Conservation (phyloP, 768 basidiomycete genomes). For the Collybiopsis luxurians region DNA sequence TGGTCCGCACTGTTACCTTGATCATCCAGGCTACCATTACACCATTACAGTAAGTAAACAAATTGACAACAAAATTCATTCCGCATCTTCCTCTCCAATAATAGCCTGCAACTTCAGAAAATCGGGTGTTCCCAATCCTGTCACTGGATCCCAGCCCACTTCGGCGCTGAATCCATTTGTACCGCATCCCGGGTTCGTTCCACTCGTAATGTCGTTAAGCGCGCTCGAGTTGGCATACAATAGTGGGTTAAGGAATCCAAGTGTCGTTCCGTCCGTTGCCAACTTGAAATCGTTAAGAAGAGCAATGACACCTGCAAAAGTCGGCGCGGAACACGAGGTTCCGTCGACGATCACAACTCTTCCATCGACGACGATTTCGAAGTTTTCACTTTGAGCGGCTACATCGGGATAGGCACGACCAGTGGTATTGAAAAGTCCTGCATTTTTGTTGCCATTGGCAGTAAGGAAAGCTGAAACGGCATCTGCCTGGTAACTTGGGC, state of each 20-base stretch:
- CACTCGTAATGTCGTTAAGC: too few relatives aligned
- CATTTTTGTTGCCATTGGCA: constrained; percentile 43
- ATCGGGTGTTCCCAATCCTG: too few relatives aligned
- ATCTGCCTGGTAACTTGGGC: constrained; percentile 49
- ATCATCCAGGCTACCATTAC: too few relatives aligned
- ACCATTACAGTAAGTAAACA: too few relatives aligned
- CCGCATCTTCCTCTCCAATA: too few relatives aligned
- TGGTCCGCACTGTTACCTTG: too few relatives aligned
- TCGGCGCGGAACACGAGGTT: constrained; percentile 59
- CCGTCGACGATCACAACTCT: constrained; percentile 40
- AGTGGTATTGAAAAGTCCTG: constrained; percentile 49
- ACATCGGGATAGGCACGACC: constrained; percentile 64
- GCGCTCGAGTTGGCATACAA: constrained; percentile 40
- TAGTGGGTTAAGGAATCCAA: too few relatives aligned
- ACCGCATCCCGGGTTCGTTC: too few relatives aligned
- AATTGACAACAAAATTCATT: too few relatives aligned
- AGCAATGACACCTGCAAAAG: constrained; percentile 59
- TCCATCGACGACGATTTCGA: constrained; percentile 59
- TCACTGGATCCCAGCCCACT: too few relatives aligned
- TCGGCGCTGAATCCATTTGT: too few relatives aligned
- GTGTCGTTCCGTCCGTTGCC: constrained; percentile 36
- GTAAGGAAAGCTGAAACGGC: constrained; percentile 45
- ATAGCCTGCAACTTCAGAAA: too few relatives aligned
- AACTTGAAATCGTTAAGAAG: constrained; percentile 63
- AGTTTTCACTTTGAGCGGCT: constrained; percentile 56